Percentiles rank a stretch among this genome's conserved stretches.
Conservation (phyloP, 1,284 basidiomycete genomes). For the Coniferiporia sulphurascens region DNA sequence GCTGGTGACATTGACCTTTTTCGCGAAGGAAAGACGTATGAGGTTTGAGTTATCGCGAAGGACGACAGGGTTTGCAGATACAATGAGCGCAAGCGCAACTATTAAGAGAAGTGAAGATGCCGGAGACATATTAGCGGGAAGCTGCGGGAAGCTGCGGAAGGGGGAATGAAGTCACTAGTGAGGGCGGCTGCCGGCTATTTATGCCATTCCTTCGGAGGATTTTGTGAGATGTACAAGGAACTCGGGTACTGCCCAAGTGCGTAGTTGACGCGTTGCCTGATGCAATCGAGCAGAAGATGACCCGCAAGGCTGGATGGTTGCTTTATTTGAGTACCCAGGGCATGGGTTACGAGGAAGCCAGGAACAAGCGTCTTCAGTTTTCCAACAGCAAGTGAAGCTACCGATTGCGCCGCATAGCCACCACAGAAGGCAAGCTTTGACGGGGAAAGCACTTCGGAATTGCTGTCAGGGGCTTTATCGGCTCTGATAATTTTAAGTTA, state of each 20-base stretch:
- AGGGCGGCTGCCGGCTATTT: slow-evolving; percentile 5
- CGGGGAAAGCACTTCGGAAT: too few species aligned
- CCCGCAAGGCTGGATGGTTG: slow-evolving; percentile 1
- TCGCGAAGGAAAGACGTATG: slow-evolving; percentile 44
- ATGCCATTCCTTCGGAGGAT: neutral
- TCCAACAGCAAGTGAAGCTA: too few species aligned
- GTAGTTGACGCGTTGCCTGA: neutral
- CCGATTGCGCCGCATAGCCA: too few species aligned
- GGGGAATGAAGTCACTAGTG: neutral
- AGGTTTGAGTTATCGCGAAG: slow-evolving; percentile 29
- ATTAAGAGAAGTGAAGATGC: slow-evolving; percentile 35
- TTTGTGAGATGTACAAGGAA: neutral
- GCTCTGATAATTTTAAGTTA: too few species aligned
- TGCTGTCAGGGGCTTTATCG: too few species aligned
- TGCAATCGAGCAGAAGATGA: neutral
- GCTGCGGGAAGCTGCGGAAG: neutral
- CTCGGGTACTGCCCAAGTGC: neutral
- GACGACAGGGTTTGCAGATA: slow-evolving; percentile 42
- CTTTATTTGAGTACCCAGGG: neutral
- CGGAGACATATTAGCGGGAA: slow-evolving; percentile 26
- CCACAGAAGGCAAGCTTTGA: too few species aligned
- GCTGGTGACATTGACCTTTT: slow-evolving; percentile 45
- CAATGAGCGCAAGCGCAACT: slow-evolving; percentile 40
- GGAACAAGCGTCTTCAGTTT: too few species aligned
- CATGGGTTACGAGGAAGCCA: neutral